Conservation (phyloP, 176 grass and related monocot genomes). For the Aegilops longissima region DNA sequence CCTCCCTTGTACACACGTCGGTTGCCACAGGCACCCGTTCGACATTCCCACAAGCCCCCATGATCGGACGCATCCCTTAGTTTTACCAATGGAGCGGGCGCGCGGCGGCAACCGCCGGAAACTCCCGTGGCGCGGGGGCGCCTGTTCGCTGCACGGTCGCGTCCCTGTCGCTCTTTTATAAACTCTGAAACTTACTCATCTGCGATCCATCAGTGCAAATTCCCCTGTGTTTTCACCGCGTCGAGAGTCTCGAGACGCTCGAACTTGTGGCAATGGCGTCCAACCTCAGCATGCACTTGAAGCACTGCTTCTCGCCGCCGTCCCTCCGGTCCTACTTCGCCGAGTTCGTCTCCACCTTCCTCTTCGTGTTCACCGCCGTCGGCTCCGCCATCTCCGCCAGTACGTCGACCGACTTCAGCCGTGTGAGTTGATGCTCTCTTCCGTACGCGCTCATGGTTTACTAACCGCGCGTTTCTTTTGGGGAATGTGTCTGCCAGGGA, state of each 20-base stretch:
- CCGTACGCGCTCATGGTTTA: neutral
- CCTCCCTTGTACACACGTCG: no score
- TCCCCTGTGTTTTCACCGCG: neutral
- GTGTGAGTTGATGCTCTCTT: neutral
- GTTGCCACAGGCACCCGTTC: no score
- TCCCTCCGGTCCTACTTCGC: conserved; percentile 70
- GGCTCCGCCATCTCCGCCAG: conserved; percentile 68
- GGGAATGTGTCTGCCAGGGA: conserved; percentile 36
- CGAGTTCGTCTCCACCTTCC: conserved; percentile 91
- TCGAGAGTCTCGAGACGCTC: neutral
- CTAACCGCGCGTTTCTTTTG: neutral
- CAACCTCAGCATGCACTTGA: conserved; percentile 36
- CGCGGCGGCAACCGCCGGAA: conserved; percentile 36
- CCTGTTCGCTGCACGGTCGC: conserved; percentile 20
- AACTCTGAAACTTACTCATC: neutral
- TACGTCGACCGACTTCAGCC: neutral
- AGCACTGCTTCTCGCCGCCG: conserved; percentile 47
- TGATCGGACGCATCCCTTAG: no score
- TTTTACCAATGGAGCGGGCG: neutral
- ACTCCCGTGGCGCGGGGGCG: conserved; percentile 19
- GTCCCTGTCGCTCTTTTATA: conserved; percentile 9
- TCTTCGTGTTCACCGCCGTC: conserved; percentile 74
- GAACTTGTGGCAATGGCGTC: conserved; percentile 39
- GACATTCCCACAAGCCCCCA: no score
- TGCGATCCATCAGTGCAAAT: neutral